These are phyloP conservation scores for Phytophthora sansomeana DNA, from an alignment of 352 stramenopile species.

Conservation along the genomic window DNA sequence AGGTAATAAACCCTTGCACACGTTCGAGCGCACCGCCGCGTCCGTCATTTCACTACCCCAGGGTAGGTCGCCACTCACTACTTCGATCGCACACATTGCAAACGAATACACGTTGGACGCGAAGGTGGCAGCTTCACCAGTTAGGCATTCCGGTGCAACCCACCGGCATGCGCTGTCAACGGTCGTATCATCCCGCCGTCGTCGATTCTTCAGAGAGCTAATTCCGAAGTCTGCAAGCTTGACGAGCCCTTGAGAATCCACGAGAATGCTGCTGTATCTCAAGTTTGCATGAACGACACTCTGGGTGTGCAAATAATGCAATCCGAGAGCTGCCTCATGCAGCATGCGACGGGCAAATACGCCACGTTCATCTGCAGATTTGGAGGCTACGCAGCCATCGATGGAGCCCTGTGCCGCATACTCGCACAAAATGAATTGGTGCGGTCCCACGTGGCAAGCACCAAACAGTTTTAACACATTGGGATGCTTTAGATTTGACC, in stretches of 20 bases:
- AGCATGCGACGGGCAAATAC: conserved; percentile 24
- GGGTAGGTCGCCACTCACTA: conserved; percentile 33
- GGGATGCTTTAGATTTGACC: conserved; percentile 37
- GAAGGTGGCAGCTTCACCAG: conserved; percentile 17
- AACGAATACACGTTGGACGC: conserved; percentile 54
- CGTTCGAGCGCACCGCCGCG: conserved; percentile 16
- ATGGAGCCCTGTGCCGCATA: conserved; percentile 32
- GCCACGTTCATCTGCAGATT: conserved; percentile 7
- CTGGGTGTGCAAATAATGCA: conserved; percentile 41
- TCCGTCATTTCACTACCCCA: conserved; percentile 33
- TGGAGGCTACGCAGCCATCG: conserved; percentile 27
- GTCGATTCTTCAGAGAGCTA: conserved; percentile 21
- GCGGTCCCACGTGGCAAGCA: conserved; percentile 32
- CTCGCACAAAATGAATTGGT: conserved; percentile 35
- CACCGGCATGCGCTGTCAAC: conserved; percentile 16
- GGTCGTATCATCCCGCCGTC: neutral
- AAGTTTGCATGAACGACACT: conserved; percentile 39
- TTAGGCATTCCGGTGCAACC: conserved; percentile 41
- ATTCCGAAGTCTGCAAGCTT: conserved; percentile 44
- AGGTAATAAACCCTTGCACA: conserved; percentile 33
- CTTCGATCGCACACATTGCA: conserved; percentile 48
- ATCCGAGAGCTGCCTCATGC: conserved; percentile 33
- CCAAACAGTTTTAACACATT: conserved; percentile 40
- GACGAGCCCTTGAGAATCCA: conserved; percentile 22
- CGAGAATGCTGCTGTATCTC: conserved; percentile 40